Conservation (phyloP, 257 asterid species). For the Hygrophila difformis region DNA sequence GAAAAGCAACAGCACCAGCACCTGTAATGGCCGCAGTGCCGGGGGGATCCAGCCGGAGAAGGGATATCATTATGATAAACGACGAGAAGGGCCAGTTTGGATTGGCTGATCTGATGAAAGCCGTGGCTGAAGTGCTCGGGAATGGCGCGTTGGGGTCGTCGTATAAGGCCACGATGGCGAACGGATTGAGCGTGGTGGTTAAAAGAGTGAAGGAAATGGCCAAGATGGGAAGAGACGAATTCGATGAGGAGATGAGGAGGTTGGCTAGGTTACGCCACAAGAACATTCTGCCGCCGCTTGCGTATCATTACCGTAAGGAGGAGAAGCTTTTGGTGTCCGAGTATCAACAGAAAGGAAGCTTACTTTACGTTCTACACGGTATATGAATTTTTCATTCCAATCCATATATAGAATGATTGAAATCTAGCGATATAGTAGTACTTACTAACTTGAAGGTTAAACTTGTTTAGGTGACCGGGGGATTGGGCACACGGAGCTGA, state of each 20-base stretch:
- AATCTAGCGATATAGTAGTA: no score
- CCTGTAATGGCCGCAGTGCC: no score
- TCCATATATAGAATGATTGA: no score
- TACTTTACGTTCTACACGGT: conserved; percentile 58
- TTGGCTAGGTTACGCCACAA: conserved; percentile 51
- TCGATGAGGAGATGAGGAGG: conserved; percentile 52
- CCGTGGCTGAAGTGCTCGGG: conserved; percentile 70
- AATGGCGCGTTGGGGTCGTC: conserved; percentile 55
- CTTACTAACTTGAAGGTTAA: no score
- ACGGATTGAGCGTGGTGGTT: conserved; percentile 57
- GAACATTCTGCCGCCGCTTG: conserved; percentile 59
- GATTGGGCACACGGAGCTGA: conserved; percentile 35
- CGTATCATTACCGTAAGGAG: conserved; percentile 64
- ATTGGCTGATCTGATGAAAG: conserved; percentile 71
- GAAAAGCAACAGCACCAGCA: background rate
- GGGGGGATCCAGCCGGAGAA: conserved; percentile 16
- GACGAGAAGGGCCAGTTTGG: conserved; percentile 59
- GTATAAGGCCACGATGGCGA: conserved; percentile 59
- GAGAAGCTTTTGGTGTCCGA: conserved; percentile 70
- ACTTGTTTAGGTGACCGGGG: conserved; percentile 44
- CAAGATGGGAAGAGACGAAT: conserved; percentile 42
- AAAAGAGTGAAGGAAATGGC: conserved; percentile 62
- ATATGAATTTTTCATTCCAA: no score
- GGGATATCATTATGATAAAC: conserved; percentile 51
- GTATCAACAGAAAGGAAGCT: conserved; percentile 56